These are phyloP conservation scores for barrel medic (Medicago truncatula) DNA, from an alignment of 306 rosid genomes.

Conservation along the genomic window MtrunA17r5.0-ANR NC_053044.1:28719001-28719500, in stretches of 20 bases:
- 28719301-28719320: background rate
- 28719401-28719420: slow-evolving; percentile 84
- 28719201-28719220: slow-evolving; percentile 71
- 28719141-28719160: slow-evolving; percentile 31
- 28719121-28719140: background rate
- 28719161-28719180: slow-evolving; percentile 89
- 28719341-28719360: slow-evolving; percentile 91
- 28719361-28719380: slow-evolving; percentile 90
- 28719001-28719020: slow-evolving; percentile 84
- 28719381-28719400: slow-evolving; percentile 85
- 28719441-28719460: slow-evolving; percentile 63
- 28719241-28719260: slow-evolving; percentile 43
- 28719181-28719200: slow-evolving; percentile 75
- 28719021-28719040: slow-evolving; percentile 79
- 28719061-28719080: slow-evolving; percentile 71
- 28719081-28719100: slow-evolving; percentile 55
- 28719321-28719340: slow-evolving; percentile 61
- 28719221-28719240: slow-evolving; percentile 48
- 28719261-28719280: slow-evolving; percentile 5
- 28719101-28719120: slow-evolving; percentile 19
- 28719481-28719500: slow-evolving; percentile 71
- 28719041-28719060: slow-evolving; percentile 81
- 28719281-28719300: background rate
- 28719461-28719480: slow-evolving; percentile 76
- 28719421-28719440: slow-evolving; percentile 88